These are phyloP conservation scores for Purpureocillium lavendulum DNA, from an alignment of 2,329 filamentous ascomycete species.

Conservation along the genomic window DNA sequence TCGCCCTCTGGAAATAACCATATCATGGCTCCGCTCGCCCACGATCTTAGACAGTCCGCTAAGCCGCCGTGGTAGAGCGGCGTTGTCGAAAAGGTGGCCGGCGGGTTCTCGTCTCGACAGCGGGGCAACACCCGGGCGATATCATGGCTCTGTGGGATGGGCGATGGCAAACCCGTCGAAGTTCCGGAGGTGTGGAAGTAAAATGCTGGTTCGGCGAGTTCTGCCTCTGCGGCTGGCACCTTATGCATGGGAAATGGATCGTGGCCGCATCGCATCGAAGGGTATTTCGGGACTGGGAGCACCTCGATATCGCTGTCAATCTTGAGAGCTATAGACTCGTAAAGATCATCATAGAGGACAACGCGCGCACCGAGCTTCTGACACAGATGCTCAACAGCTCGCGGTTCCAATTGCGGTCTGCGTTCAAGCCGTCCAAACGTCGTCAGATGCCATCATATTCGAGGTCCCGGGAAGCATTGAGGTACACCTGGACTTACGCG, in stretches of 20 bases:
- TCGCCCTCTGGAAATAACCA: constrained; percentile 54
- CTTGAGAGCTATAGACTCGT: too few species aligned
- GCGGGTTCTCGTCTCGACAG: constrained; percentile 22
- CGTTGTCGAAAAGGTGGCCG: constrained; percentile 55
- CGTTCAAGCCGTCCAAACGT: too few species aligned
- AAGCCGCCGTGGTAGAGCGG: constrained; percentile 59
- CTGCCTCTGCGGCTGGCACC: constrained; percentile 8
- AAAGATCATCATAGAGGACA: constrained; percentile 23
- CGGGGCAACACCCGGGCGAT: constrained; percentile 46
- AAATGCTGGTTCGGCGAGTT: constrained; percentile 38
- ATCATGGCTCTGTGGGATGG: constrained; percentile 46
- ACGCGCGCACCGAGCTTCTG: constrained; percentile 28
- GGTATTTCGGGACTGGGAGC: too few species aligned
- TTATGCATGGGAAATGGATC: too few species aligned
- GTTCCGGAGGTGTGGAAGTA: constrained; percentile 58
- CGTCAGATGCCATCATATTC: too few species aligned
- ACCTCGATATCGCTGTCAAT: too few species aligned
- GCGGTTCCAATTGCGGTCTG: constrained; percentile 35
- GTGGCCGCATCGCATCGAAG: too few species aligned
- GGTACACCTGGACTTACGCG: constrained; percentile 38
- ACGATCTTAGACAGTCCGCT: constrained; percentile 53
- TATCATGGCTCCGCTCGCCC: constrained; percentile 50
- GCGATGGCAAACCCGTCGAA: constrained; percentile 54
- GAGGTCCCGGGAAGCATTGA: too few species aligned
- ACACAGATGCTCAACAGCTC: constrained; percentile 46